Conservation (phyloP, 2,329 filamentous ascomycete genomes). For the Fusarium miscanthi region DNA sequence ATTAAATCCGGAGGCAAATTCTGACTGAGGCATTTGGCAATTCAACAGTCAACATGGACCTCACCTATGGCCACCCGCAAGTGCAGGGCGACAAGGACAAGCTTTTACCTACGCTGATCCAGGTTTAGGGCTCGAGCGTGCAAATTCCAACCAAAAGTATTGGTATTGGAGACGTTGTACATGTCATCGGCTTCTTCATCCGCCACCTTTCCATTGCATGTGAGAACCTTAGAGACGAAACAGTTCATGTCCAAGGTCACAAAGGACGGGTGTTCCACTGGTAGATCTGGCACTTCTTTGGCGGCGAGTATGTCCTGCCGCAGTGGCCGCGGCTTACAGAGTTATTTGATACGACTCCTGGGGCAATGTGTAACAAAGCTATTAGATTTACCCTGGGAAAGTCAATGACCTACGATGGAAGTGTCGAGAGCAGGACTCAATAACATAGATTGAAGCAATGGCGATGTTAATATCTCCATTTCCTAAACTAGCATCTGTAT, state of each 20-base stretch:
- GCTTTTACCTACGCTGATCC: neutral
- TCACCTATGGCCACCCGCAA: accelerated
- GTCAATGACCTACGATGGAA: neutral
- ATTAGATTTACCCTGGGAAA: neutral
- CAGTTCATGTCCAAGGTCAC: no score
- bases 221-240: neutral
- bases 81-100: neutral
- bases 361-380: neutral
- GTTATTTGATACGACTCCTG: neutral
- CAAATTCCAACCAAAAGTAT: no score
- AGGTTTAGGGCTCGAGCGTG: neutral
- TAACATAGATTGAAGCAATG: no score
- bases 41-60: neutral
- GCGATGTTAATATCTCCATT: no score
- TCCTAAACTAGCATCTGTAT: no score
- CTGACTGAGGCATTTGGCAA: neutral
- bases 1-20: neutral
- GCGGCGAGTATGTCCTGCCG: neutral
- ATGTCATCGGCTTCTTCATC: neutral
- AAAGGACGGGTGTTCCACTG: accelerated
- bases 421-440: neutral
- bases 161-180: neutral
- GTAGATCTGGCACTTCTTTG: neutral
- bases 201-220: neutral
- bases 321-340: accelerated